These are phyloP conservation scores for Cryptococcus sp. DNA, from an alignment of 1,284 basidiomycete genomes.

Conservation along the genomic window DNA sequence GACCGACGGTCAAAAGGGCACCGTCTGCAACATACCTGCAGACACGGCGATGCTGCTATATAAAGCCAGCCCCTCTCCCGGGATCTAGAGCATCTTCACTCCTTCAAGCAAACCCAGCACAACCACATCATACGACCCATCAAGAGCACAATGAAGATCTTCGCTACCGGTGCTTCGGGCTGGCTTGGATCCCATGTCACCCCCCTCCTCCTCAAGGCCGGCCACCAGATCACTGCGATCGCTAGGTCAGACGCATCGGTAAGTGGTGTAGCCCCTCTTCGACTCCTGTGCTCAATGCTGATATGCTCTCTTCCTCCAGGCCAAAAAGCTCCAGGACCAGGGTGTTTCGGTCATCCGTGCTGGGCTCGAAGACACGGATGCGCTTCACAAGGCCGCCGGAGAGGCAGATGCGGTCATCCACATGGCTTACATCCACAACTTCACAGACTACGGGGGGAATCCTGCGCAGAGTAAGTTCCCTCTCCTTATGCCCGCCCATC, in stretches of 20 bases:
- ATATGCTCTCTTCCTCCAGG: neutral
- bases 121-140: neutral
- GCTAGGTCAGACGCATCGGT: slow-evolving; percentile 26
- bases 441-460: slow-evolving; percentile 6
- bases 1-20: too few relatives aligned
- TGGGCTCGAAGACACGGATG: slow-evolving; percentile 23
- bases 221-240: slow-evolving; percentile 31
- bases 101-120: too few relatives aligned
- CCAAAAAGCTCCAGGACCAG: slow-evolving; percentile 14
- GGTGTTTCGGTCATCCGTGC: slow-evolving; percentile 24
- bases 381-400: slow-evolving; percentile 19
- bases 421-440: slow-evolving; percentile 31
- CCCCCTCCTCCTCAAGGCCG: slow-evolving; percentile 21
- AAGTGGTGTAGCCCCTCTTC: neutral
- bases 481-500: neutral
- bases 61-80: too few relatives aligned
- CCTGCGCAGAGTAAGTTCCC: slow-evolving; percentile 8
- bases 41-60: too few relatives aligned
- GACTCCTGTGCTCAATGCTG: neutral
- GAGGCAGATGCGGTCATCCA: slow-evolving; percentile 36
- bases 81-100: too few relatives aligned
- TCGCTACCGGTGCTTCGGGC: slow-evolving; percentile 29
- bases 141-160: neutral
- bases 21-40: too few relatives aligned
- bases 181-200: slow-evolving; percentile 26